phyloP scores from a whole-genome alignment of 257 asterid genomes.

The Buddleja alternifolia region DNA sequence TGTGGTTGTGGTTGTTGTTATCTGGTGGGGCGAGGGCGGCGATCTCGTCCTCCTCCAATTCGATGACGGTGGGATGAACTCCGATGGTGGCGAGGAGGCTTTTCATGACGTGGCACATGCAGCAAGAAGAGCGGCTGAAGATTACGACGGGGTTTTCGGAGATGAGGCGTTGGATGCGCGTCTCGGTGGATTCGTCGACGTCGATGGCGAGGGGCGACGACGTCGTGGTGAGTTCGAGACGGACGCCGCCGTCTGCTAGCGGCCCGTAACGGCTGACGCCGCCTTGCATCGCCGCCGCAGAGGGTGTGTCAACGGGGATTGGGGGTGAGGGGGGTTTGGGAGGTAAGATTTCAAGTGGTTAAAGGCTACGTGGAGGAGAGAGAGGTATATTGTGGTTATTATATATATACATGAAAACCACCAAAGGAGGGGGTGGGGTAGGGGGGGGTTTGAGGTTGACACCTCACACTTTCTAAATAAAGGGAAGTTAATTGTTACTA shows the following conservation, averaged over 20 bases:
- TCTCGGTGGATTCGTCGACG: slow-evolving; percentile 68
- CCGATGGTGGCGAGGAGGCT: slow-evolving; percentile 71
- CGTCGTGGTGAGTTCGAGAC: slow-evolving; percentile 65
- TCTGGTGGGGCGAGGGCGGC: slow-evolving; percentile 34
- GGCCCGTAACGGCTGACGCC: slow-evolving; percentile 41
- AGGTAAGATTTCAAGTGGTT: slow-evolving; percentile 8
- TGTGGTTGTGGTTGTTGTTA: neutral
- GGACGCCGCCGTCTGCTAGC: slow-evolving; percentile 57
- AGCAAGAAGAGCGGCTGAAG: slow-evolving; percentile 83
- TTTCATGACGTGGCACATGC: slow-evolving; percentile 97
- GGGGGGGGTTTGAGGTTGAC: neutral
- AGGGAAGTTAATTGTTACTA: no score
- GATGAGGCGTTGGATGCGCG: slow-evolving; percentile 80
- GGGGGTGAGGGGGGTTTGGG: neutral
- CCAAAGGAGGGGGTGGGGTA: neutral
- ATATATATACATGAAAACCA: slow-evolving; percentile 40
- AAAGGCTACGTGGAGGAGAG: slow-evolving; percentile 40
- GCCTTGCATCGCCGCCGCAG: slow-evolving; percentile 58
- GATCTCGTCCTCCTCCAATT: slow-evolving; percentile 88
- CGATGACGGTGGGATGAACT: slow-evolving; percentile 87
- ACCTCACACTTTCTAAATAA: neutral
- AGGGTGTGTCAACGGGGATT: slow-evolving; percentile 16
- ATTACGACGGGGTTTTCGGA: slow-evolving; percentile 85
- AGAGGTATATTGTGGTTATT: slow-evolving; percentile 41
- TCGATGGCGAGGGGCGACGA: slow-evolving; percentile 71